A percentile compares a stretch with the other conserved stretches of the same genome.
phyloP scores from a whole-genome alignment of 148 eudicot genomes.

The Rhododendron ferrugineum region DNA sequence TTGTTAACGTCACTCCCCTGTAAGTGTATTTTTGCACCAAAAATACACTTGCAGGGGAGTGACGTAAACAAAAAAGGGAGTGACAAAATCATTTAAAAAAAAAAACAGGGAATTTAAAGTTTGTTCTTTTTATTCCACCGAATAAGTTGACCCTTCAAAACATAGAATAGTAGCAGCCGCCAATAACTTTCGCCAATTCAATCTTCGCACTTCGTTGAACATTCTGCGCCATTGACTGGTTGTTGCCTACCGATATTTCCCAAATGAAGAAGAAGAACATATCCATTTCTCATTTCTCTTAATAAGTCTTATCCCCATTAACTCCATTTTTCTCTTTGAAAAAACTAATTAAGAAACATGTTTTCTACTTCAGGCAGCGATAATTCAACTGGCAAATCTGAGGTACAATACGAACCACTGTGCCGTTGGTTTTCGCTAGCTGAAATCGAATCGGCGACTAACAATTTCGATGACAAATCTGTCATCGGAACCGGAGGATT shows the following conservation, averaged over 20 bases:
- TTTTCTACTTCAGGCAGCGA: not conserved
- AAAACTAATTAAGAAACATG: not conserved
- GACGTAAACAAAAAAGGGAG: too few species aligned
- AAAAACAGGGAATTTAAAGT: too few species aligned
- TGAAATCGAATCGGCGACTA: slow-evolving; percentile 15
- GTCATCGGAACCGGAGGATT: slow-evolving; percentile 18
- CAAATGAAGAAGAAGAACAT: not conserved
- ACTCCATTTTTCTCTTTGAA: not conserved
- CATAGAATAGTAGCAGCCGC: not conserved
- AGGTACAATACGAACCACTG: not conserved
- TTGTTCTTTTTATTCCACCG: too few species aligned
- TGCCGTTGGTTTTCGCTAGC: slow-evolving; percentile 14
- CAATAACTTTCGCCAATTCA: not conserved
- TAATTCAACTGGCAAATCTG: not conserved
- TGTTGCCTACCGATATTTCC: not conserved
- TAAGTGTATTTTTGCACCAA: too few species aligned
- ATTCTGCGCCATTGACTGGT: not conserved
- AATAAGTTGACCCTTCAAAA: not conserved
- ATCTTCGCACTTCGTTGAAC: not conserved
- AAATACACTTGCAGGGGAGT: too few species aligned
- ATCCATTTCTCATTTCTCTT: not conserved
- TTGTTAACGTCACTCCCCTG: too few species aligned
- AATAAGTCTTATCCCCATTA: not conserved
- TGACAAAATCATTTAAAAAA: too few species aligned
- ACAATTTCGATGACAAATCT: slow-evolving; percentile 5